These are phyloP conservation scores for Camelina neglecta DNA, from an alignment of 345 rosid species.

Conservation along the genomic window DNA sequence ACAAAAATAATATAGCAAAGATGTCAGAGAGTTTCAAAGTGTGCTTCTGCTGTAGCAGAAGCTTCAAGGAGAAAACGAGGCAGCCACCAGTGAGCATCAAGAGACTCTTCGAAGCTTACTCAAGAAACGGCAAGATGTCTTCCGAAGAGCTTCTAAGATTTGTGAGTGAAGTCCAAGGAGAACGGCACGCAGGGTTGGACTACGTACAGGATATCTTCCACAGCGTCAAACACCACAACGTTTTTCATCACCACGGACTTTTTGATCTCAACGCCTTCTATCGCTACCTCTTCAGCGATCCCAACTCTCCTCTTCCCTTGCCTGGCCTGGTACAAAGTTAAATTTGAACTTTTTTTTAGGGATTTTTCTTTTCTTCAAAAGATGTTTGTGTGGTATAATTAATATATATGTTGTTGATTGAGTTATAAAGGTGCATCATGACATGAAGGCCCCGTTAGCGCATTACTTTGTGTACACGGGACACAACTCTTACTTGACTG, in stretches of 20 bases:
- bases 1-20: slow-evolving; percentile 1
- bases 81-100: slow-evolving; percentile 74
- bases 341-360: background rate
- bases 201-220: slow-evolving; percentile 54
- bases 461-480: slow-evolving; percentile 87
- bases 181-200: slow-evolving; percentile 55
- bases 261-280: slow-evolving; percentile 59
- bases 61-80: slow-evolving; percentile 67
- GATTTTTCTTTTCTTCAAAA: too few species aligned
- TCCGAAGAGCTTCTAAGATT: slow-evolving; percentile 60
- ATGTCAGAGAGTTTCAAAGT: slow-evolving; percentile 43
- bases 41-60: slow-evolving; percentile 63
- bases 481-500: slow-evolving; percentile 88
- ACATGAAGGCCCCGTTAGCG: slow-evolving; percentile 71
- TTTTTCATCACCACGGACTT: slow-evolving; percentile 40
- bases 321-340: slow-evolving; percentile 18
- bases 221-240: slow-evolving; percentile 46
- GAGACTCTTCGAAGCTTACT: slow-evolving; percentile 53
- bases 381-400: too few species aligned
- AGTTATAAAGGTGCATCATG: slow-evolving; percentile 64
- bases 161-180: slow-evolving; percentile 60
- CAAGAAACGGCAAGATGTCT: slow-evolving; percentile 59
- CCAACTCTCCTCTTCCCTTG: slow-evolving; percentile 52
- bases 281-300: slow-evolving; percentile 44
- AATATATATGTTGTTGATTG: background rate